A percentile compares a stretch with the other conserved stretches of the same genome.
These are phyloP conservation scores for Termitomyces sp. DNA, from an alignment of 768 basidiomycete genomes.

Conservation along the genomic window DNA sequence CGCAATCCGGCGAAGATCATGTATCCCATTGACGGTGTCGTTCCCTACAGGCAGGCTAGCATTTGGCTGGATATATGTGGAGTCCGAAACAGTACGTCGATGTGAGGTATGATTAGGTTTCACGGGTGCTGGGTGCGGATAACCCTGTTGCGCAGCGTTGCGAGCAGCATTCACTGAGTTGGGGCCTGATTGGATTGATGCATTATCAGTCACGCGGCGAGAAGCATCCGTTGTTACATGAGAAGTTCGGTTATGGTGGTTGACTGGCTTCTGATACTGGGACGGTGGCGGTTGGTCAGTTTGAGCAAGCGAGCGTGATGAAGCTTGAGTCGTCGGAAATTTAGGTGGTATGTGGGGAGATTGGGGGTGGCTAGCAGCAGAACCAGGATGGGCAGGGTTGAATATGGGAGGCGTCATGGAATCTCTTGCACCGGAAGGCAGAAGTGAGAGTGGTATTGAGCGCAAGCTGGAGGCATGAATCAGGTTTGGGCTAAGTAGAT, in stretches of 20 bases:
- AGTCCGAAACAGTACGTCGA: constrained; percentile 6
- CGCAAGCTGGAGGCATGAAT: constrained; percentile 1
- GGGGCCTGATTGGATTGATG: background rate
- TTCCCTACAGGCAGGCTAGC: background rate
- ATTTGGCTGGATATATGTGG: background rate
- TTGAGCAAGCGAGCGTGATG: background rate
- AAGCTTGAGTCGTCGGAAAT: background rate
- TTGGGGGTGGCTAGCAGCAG: constrained; percentile 1
- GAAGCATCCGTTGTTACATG: background rate
- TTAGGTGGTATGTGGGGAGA: background rate
- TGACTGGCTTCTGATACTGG: background rate
- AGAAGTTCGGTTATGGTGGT: constrained; percentile 2
- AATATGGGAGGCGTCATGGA: background rate
- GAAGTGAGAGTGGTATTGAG: background rate
- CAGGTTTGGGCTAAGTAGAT: constrained; percentile 11
- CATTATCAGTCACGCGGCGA: background rate
- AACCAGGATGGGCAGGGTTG: constrained; percentile 1
- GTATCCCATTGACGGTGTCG: background rate
- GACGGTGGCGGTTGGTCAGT: background rate
- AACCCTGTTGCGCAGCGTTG: constrained; percentile 1
- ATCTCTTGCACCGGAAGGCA: background rate
- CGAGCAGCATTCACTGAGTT: background rate
- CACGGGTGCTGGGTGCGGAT: background rate
- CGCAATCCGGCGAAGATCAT: constrained; percentile 2
- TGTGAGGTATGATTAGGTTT: background rate